Evolutionary conservation across 2,329 filamentous ascomycete species (phyloP), one percentile per base, ranked within the genome.

Genomic region (Pseudonectria buxi): DNA sequence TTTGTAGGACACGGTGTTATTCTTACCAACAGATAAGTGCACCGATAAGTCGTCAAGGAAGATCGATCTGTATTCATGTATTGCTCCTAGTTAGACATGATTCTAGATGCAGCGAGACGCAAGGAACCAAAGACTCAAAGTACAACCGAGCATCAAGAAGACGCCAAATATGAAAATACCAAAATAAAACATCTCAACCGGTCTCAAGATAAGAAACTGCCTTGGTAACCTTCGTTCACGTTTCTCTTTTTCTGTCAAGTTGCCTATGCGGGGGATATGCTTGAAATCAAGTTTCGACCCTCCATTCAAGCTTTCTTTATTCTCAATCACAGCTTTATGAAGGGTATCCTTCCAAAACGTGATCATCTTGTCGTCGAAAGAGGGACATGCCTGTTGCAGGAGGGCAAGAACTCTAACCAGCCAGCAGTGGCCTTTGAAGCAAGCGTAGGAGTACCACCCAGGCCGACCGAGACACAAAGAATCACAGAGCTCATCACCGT

Each of bases 401-500:
- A 44, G 37, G 2, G 54, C 53, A 2, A 62, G 38, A 12, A 24
- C 35, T 6, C 36, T 33, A 11, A 63, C 53, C 3, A 62, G 32
- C 50, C 57, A 56, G 33, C 56, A 59, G 25, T 55, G 47, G 1
- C 56, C 58, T 33, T 30, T 46, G 40, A 57, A 60, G 36, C 50
- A 57, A 1, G 49, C 51, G 22, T 57, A 53, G 2, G 46, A 37
- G 28, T 50, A 46, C 40, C 43, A 33, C 2, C 54, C 46, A 0
- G 63, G 62, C 7, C 41, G 40, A 3, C 52, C 56, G 15, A 66
- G 46, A 1, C 54, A 52, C 3, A 66, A 47, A 2, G 48, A 43
- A 32, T 65, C 54, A 32, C 59, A 64, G 11, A 65, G 39, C 30
- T 56, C 47, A 34, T 63, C 47, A 0, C 61, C 61, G 28, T 64